These are phyloP conservation scores for Pseudonitzschia delicatissima DNA, from an alignment of 108 stramenopile species.

Conservation along the genomic window DNA sequence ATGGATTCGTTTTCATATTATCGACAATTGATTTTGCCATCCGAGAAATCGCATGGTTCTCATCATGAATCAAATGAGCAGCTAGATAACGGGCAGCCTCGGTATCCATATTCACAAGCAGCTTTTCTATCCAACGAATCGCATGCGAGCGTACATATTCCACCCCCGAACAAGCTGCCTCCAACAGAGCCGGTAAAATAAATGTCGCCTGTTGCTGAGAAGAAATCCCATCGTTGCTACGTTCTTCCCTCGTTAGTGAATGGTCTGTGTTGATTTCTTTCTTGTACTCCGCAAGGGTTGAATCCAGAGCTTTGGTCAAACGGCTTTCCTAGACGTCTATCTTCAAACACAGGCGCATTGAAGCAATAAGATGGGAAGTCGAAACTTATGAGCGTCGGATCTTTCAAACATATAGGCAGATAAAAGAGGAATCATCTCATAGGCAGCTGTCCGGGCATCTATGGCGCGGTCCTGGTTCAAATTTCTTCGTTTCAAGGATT, in stretches of 20 bases:
- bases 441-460: slow-evolving; percentile 17
- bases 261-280: slow-evolving; percentile 9
- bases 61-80: background rate
- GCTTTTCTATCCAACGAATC: slow-evolving; percentile 13
- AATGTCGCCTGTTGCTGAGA: slow-evolving; percentile 19
- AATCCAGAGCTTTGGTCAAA: slow-evolving; percentile 11
- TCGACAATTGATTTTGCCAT: background rate
- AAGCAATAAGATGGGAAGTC: slow-evolving; percentile 21
- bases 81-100: slow-evolving; percentile 29
- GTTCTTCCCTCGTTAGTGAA: background rate
- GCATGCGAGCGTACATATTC: slow-evolving; percentile 3
- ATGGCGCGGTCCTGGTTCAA: slow-evolving; percentile 12
- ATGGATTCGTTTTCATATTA: background rate
- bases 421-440: slow-evolving; percentile 13
- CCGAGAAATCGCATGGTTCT: background rate
- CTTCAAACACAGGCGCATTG: too few relatives aligned
- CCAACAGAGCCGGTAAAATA: slow-evolving; percentile 23
- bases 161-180: slow-evolving; percentile 20
- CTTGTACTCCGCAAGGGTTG: slow-evolving; percentile 7
- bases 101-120: slow-evolving; percentile 14
- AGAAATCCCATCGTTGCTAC: background rate
- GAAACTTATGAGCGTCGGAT: background rate
- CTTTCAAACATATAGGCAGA: background rate
- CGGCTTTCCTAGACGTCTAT: slow-evolving; percentile 25
- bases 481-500: slow-evolving; percentile 6